Percentiles rank a stretch among this genome's conserved stretches.
phyloP scores from a whole-genome alignment of 768 basidiomycete genomes.

The Cyclocybe aegerita region DNA sequence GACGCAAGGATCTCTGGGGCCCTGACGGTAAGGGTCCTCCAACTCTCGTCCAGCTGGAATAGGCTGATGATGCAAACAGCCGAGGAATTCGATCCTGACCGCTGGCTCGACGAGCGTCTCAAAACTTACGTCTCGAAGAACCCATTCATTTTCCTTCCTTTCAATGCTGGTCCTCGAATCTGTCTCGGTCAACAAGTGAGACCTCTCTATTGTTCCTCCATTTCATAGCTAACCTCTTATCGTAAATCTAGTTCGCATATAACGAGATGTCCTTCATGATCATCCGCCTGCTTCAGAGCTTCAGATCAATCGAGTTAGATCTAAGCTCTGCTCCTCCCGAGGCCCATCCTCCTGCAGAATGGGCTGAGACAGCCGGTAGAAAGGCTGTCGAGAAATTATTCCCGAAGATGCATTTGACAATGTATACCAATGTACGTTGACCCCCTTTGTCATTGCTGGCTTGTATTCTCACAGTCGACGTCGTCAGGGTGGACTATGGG shows the following conservation, averaged over 20 bases:
- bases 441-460: not conserved
- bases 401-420: constrained; percentile 54
- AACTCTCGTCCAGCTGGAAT: not conserved
- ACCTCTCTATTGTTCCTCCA: not conserved
- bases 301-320: constrained; percentile 47
- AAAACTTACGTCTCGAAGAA: constrained; percentile 62
- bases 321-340: constrained; percentile 44
- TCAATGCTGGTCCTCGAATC: constrained; percentile 60
- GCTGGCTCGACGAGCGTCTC: constrained; percentile 65
- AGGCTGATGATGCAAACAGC: constrained; percentile 32
- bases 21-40: constrained; percentile 52
- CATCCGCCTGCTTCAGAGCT: constrained; percentile 61
- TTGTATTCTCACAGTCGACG: not conserved
- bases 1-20: constrained; percentile 67
- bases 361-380: constrained; percentile 43
- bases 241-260: constrained; percentile 45
- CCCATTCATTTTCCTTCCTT: constrained; percentile 70
- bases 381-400: constrained; percentile 50
- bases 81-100: constrained; percentile 68
- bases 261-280: constrained; percentile 66
- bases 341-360: constrained; percentile 44
- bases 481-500: constrained; percentile 57
- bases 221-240: not conserved
- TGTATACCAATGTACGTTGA: constrained; percentile 44
- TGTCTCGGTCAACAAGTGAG: constrained; percentile 60